These are phyloP conservation scores for Arxiozyma bovina DNA, from an alignment of 1,139 yeast species.

Conservation along the genomic window DNA sequence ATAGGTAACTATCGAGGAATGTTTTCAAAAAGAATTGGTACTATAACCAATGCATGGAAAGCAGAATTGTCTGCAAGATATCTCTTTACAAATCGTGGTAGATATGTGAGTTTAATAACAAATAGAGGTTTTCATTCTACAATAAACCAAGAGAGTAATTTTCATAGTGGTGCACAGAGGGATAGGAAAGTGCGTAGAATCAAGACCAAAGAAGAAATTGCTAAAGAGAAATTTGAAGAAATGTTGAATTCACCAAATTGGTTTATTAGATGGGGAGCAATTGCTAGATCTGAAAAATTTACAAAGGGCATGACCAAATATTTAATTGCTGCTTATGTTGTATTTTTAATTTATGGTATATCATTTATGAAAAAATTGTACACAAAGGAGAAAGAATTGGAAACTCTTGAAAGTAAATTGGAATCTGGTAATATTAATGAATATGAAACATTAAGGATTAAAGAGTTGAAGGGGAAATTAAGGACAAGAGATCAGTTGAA, in stretches of 20 bases:
- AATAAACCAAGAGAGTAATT: not conserved
- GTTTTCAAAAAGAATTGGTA: not conserved
- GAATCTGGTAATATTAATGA: slow-evolving; percentile 38
- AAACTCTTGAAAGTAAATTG: slow-evolving; percentile 36
- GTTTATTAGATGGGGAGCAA: slow-evolving; percentile 41
- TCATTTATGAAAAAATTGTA: slow-evolving; percentile 61
- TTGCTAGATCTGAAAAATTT: slow-evolving; percentile 37
- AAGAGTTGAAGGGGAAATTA: slow-evolving; percentile 39
- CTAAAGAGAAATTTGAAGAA: slow-evolving; percentile 28
- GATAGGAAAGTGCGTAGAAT: not conserved
- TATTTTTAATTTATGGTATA: slow-evolving; percentile 51
- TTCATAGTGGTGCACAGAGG: not conserved
- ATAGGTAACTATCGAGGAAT: not conserved
- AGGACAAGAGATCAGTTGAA: slow-evolving; percentile 51
- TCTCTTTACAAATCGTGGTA: not conserved
- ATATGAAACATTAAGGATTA: slow-evolving; percentile 54
- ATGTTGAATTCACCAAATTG: slow-evolving; percentile 30
- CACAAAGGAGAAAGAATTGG: slow-evolving; percentile 56
- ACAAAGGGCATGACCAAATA: slow-evolving; percentile 43
- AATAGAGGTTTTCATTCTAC: not conserved
- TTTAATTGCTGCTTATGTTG: slow-evolving; percentile 49
- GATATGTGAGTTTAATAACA: not conserved
- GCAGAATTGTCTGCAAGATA: not conserved
- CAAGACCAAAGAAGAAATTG: slow-evolving; percentile 21
- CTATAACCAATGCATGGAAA: not conserved